phyloP scores from a whole-genome alignment of 352 stramenopile species.

The Blastocystis hominis region DNA sequence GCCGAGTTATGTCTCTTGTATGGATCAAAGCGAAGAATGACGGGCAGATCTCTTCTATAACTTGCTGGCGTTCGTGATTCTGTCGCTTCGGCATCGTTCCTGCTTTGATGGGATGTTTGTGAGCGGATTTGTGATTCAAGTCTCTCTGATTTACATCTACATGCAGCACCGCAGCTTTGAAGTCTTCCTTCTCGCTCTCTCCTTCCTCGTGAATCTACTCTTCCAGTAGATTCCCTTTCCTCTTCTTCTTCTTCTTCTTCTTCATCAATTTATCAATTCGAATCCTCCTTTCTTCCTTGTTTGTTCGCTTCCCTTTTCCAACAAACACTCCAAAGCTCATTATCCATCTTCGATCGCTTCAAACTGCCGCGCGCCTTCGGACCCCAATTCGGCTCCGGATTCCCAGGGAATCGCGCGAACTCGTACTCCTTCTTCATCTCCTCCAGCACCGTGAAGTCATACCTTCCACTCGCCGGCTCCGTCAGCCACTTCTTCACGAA shows the following conservation, averaged over 20 bases:
- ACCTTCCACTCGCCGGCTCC: conserved; percentile 2
- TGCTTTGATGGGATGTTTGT: neutral
- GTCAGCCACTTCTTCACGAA: conserved; percentile 21
- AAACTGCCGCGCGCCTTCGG: conserved; percentile 71
- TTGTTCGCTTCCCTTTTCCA: neutral
- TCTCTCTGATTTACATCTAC: neutral
- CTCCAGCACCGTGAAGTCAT: conserved; percentile 66
- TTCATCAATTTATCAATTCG: neutral
- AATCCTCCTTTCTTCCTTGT: neutral
- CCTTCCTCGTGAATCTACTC: neutral
- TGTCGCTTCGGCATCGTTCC: neutral
- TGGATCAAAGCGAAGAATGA: neutral
- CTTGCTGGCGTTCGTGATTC: neutral
- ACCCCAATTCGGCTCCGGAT: conserved; percentile 89
- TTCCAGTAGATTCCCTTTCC: conserved; percentile 9
- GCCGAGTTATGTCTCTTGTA: neutral
- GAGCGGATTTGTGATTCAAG: neutral
- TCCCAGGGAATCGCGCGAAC: conserved; percentile 80
- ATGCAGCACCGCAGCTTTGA: neutral
- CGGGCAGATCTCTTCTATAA: neutral
- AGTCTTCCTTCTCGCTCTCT: neutral
- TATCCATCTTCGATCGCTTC: conserved; percentile 61
- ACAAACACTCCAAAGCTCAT: neutral
- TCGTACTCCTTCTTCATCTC: conserved; percentile 67
- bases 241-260: neutral